phyloP scores from a whole-genome alignment of 2,329 filamentous ascomycete genomes.

The Diaporthe destruens region DNA sequence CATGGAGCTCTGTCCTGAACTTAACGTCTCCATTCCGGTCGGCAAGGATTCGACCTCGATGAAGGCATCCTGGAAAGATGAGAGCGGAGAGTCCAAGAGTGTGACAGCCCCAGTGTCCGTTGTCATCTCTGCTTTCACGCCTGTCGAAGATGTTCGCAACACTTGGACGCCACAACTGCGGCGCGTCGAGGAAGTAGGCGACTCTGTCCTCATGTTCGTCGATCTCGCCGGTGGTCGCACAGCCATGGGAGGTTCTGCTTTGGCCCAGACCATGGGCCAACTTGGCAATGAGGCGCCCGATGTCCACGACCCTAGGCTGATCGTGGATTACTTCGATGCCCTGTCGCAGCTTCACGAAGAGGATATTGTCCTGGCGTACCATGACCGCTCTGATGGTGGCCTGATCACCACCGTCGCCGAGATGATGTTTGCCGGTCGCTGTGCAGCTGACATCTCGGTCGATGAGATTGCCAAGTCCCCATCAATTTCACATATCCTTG shows the following conservation, averaged over 20 bases:
- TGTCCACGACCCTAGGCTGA: constrained; percentile 82
- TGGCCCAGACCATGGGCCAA: constrained; percentile 90
- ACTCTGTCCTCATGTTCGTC: constrained; percentile 89
- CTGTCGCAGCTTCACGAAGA: constrained; percentile 73
- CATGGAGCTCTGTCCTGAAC: constrained; percentile 88
- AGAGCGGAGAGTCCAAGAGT: constrained; percentile 77
- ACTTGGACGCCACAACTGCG: constrained; percentile 96
- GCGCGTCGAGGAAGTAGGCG: constrained; percentile 86
- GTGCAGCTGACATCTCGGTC: constrained; percentile 86
- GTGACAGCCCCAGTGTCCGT: constrained; percentile 93
- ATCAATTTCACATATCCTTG: constrained; percentile 73
- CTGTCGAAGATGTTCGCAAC: constrained; percentile 83
- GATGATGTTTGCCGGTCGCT: constrained; percentile 98
- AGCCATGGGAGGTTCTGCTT: constrained; percentile 88
- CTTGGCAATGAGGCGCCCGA: constrained; percentile 89
- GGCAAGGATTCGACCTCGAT: constrained; percentile 99
- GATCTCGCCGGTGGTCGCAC: constrained; percentile 86
- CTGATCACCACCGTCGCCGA: constrained; percentile 90
- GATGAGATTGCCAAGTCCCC: constrained; percentile 77
- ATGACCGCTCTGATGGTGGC: constrained; percentile 94
- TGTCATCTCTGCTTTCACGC: constrained; percentile 90
- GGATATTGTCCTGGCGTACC: constrained; percentile 85
- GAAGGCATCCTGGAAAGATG: constrained; percentile 95
- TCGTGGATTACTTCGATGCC: constrained; percentile 94
- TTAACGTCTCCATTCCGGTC: constrained; percentile 95